A percentile compares a stretch with the other conserved stretches of the same genome.
These are phyloP conservation scores for Diaporthe australafricana DNA, from an alignment of 2,329 filamentous ascomycete genomes.

Conservation along the genomic window DNA sequence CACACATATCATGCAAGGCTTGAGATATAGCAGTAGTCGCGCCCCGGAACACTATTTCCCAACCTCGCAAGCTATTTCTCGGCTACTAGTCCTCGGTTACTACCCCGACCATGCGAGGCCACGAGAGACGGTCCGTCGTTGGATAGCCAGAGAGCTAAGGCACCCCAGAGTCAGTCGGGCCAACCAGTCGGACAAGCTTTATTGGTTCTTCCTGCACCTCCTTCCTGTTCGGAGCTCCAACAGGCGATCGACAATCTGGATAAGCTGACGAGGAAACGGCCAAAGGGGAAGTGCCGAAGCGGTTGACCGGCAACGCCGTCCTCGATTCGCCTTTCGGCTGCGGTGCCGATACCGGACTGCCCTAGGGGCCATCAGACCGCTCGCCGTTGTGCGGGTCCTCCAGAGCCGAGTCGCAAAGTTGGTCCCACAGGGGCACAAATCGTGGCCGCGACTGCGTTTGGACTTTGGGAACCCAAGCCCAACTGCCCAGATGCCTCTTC, in stretches of 20 bases:
- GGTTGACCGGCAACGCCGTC: slow-evolving; percentile 28
- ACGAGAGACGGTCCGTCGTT: neutral
- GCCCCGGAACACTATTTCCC: too few species aligned
- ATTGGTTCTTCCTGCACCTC: neutral
- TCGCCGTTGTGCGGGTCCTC: slow-evolving; percentile 15
- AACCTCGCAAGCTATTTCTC: neutral
- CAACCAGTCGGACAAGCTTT: neutral
- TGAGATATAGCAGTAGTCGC: neutral
- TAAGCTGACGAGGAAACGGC: slow-evolving; percentile 1
- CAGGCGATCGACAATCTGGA: neutral
- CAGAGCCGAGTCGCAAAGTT: slow-evolving; percentile 26
- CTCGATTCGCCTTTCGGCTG: slow-evolving; percentile 19
- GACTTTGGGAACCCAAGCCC: neutral
- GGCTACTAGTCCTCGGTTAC: neutral
- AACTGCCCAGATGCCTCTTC: slow-evolving; percentile 1
- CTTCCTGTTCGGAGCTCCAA: slow-evolving; percentile 10
- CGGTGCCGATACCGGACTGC: slow-evolving; percentile 37
- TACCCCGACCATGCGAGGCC: neutral
- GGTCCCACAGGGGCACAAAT: slow-evolving; percentile 24
- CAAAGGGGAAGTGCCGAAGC: slow-evolving; percentile 26
- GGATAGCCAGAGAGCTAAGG: neutral
- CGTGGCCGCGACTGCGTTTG: slow-evolving; percentile 14
- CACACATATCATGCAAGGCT: neutral
- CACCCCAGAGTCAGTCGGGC: neutral
- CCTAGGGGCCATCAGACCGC: slow-evolving; percentile 11